Conservation (phyloP, 371 early-diverging fungal genomes). For the Mortierella sp. region DNA sequence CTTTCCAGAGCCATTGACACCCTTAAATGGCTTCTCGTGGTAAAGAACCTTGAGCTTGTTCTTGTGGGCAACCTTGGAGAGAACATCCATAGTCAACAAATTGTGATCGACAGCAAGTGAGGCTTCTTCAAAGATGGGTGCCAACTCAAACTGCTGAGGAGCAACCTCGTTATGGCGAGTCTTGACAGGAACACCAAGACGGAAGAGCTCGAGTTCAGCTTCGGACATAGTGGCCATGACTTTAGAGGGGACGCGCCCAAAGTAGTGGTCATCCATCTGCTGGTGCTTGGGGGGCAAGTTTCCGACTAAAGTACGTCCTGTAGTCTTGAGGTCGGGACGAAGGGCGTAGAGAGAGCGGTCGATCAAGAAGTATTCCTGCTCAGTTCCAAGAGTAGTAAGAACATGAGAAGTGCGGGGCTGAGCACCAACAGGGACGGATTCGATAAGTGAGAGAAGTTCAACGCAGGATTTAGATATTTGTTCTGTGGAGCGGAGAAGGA, state of each 20-base stretch:
- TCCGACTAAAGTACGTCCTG: constrained; percentile 95
- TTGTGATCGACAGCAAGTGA: constrained; percentile 99
- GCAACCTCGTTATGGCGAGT: constrained; percentile 99
- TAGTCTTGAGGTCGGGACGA: constrained; percentile 96
- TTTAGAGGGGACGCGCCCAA: constrained; percentile 95
- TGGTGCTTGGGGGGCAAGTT: constrained; percentile 97
- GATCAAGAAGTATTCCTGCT: constrained; percentile 98
- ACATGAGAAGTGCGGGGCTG: constrained; percentile 81
- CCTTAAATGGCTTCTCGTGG: constrained; percentile 99
- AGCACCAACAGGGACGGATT: constrained; percentile 71
- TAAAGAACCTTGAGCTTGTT: constrained; percentile 96
- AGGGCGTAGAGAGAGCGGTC: constrained; percentile 92
- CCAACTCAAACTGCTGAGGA: constrained; percentile 97
- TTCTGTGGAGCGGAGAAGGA: constrained; percentile 91
- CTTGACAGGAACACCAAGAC: constrained; percentile 97
- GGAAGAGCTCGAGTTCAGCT: constrained; percentile 92
- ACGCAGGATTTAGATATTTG: constrained; percentile 84
- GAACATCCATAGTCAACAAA: constrained; percentile 95
- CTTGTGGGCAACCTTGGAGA: constrained; percentile 96
- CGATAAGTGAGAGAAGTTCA: constrained; percentile 81
- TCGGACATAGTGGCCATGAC: constrained; percentile 94
- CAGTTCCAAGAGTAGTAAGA: constrained; percentile 93
- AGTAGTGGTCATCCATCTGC: constrained; percentile 99
- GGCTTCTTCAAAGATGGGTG: constrained; percentile 98
- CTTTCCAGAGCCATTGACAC: constrained; percentile 98